A percentile compares a stretch with the other conserved stretches of the same genome.
Conservation (phyloP, 176 grass and related monocot genomes). For the Ensete glaucum region DNA sequence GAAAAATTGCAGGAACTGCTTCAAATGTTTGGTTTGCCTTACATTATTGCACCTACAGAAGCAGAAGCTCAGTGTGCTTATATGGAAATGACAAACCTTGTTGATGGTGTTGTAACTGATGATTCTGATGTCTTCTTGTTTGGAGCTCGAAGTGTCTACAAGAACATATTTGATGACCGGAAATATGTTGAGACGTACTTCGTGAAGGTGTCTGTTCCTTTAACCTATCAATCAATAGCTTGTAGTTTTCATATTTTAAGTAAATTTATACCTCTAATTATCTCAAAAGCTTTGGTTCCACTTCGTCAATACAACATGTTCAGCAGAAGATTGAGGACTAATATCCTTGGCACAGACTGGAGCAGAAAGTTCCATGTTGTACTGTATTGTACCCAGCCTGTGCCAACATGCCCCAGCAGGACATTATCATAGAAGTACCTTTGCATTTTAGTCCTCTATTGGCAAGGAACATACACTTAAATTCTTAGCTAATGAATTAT, state of each 20-base stretch:
- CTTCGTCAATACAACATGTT: not conserved
- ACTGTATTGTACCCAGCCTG: not conserved
- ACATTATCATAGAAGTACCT: not conserved
- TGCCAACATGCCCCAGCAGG: not conserved
- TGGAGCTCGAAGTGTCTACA: constrained; percentile 88
- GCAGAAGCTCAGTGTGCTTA: constrained; percentile 98
- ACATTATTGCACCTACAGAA: constrained; percentile 93
- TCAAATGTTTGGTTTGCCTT: constrained; percentile 98
- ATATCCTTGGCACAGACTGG: not conserved
- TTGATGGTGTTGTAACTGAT: constrained; percentile 96
- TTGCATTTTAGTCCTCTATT: not conserved
- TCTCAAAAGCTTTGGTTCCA: not conserved
- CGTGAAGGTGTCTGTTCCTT: constrained; percentile 66
- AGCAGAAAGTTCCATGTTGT: not conserved
- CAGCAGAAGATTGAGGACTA: not conserved
- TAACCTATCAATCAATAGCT: not conserved
- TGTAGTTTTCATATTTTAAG: not conserved
- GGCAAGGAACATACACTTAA: not conserved
- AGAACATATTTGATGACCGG: constrained; percentile 98
- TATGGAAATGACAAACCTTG: constrained; percentile 91
- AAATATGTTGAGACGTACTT: constrained; percentile 99
- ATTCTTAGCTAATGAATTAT: not conserved
- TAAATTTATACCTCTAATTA: not conserved
- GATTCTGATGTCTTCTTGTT: constrained; percentile 98
- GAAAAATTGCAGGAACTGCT: constrained; percentile 68